Evolutionary conservation across 495 filamentous ascomycete species (phyloP).

Genomic region (Hypoxylon lenormandii): DNA sequence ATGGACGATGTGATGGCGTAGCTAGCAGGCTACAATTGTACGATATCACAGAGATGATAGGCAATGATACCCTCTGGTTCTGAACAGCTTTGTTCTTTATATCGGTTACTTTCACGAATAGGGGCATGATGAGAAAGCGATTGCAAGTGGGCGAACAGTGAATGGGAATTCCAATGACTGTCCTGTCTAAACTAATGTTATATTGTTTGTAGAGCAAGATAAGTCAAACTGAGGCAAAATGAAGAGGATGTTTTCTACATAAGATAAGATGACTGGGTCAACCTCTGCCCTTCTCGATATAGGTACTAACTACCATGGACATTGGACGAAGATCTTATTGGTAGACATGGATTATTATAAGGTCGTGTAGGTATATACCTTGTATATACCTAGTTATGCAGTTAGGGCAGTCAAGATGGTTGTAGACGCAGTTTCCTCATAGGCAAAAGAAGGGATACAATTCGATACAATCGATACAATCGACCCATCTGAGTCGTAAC

Average conservation of each 20-base stretch:
- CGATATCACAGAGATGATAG: slow-evolving; percentile 50
- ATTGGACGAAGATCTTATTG: slow-evolving; percentile 10
- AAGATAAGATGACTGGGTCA: slow-evolving; percentile 23
- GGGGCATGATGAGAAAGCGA: not conserved
- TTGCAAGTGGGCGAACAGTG: not conserved
- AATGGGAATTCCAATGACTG: not conserved
- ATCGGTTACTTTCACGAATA: not conserved
- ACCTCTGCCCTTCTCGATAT: slow-evolving; percentile 30
- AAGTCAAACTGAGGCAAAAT: slow-evolving; percentile 1
- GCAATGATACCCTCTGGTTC: slow-evolving; percentile 55
- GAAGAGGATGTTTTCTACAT: not conserved
- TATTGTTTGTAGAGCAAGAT: not conserved
- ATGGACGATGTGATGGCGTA: slow-evolving; percentile 40
- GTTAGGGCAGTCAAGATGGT: too few species aligned
- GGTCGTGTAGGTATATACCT: too few species aligned
- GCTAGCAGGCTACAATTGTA: slow-evolving; percentile 45
- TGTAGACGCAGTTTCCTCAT: too few species aligned
- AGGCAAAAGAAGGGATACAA: too few species aligned
- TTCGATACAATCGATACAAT: too few species aligned
- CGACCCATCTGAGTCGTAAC: too few species aligned
- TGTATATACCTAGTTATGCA: too few species aligned
- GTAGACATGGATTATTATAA: too few species aligned
- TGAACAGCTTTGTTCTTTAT: slow-evolving; percentile 17
- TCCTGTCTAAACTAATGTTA: too few species aligned
- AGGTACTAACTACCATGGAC: slow-evolving; percentile 26